Evolutionary conservation across 768 basidiomycete genomes (phyloP), one percentile per base, ranked within the genome.

Genomic region (Russula emetica): DNA sequence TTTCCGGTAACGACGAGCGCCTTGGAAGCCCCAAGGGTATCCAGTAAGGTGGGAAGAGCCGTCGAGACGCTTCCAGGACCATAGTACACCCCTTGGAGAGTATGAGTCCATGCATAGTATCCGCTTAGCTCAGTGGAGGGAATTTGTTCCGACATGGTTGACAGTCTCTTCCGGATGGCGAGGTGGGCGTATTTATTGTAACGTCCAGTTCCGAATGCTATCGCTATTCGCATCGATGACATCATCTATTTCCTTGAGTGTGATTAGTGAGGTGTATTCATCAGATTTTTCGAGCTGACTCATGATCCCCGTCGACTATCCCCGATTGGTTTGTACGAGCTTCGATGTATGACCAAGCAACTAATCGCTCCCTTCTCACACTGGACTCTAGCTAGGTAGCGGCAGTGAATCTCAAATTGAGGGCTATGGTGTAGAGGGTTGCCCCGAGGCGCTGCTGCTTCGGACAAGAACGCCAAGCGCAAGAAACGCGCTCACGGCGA

Each of bases 1-100:
- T 76, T 85, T 32, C 90, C 89, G 3, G 90, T 92, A 52, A 92
- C 80, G 59, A 92, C 72, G 32, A 92, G 72, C 3, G 84, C 90
- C 73, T 83, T 88, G 71, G 79, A 83, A 32, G 78, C 82, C 26
- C 80, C 81, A 40, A 91, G 69, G 10, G 71, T 72, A 26, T 79
- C 67, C 62, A 90, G 75, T 16, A 91, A 74, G 70, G 81, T 82
- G 8, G 87, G 87, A 44, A 92, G 79, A 13, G 86, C 85, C 0
- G 82, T 85, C 55, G 72, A 76, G 42, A 84, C 72, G 40, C 80
- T 85, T 32, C 88, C 87, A 50, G 89, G 87, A 3, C 90, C 90
- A 71, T 89, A 92, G 70, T 84, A 81, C 20, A 92, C 75, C 22
- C 80, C 82, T 63, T 85, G 85, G 63, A 92, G 77, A 1, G 85